These are phyloP conservation scores for Fusarium clavum DNA, from an alignment of 2,329 filamentous ascomycete genomes.

Conservation along the genomic window DNA sequence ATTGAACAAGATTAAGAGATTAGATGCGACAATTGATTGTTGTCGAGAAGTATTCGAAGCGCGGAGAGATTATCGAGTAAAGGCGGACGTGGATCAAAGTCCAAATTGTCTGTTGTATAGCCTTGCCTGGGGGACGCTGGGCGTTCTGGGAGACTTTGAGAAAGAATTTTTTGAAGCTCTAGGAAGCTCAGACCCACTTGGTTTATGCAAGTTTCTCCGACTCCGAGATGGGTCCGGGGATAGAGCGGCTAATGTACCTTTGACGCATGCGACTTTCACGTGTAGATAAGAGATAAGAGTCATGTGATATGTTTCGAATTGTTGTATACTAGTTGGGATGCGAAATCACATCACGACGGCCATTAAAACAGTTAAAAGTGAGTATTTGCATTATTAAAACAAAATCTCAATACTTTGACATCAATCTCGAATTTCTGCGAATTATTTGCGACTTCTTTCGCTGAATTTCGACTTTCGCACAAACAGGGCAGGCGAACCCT, in stretches of 20 bases:
- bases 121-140: slow-evolving; percentile 46
- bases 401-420: rapidly evolving
- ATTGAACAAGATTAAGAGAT: slow-evolving; percentile 42
- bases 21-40: slow-evolving; percentile 35
- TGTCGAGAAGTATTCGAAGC: slow-evolving; percentile 31
- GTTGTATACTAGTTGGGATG: no score
- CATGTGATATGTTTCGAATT: slow-evolving; percentile 42
- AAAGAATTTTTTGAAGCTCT: slow-evolving; percentile 57
- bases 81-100: slow-evolving; percentile 47
- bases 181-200: slow-evolving; percentile 46
- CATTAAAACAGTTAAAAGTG: not conserved
- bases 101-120: slow-evolving; percentile 49
- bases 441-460: slow-evolving; percentile 24
- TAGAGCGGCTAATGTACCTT: slow-evolving; percentile 14
- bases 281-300: slow-evolving; percentile 29
- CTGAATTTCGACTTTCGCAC: slow-evolving; percentile 1
- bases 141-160: slow-evolving; percentile 43
- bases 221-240: slow-evolving; percentile 33
- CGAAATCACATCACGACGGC: not conserved
- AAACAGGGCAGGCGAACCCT: slow-evolving; percentile 57
- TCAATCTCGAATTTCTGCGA: slow-evolving; percentile 3
- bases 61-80: slow-evolving; percentile 38
- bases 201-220: slow-evolving; percentile 42
- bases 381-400: rapidly evolving
- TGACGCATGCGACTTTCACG: slow-evolving; percentile 30